Conservation (phyloP, 257 asterid species). For the Lycium barbarum region DNA sequence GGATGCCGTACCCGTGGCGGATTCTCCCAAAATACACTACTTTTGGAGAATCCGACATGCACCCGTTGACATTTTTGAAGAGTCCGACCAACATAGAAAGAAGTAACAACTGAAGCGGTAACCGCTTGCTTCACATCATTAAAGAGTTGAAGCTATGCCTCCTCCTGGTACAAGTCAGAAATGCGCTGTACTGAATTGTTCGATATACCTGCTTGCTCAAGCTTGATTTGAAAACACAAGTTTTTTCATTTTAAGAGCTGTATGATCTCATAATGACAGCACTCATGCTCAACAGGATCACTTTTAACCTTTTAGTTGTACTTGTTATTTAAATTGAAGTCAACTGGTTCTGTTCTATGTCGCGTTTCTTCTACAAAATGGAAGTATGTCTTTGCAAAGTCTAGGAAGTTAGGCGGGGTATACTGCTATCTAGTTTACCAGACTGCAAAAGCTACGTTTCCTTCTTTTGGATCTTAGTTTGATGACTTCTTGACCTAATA, state of each 20-base stretch:
- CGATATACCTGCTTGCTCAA: background rate
- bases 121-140: background rate
- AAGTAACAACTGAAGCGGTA: background rate
- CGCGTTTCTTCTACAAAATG: background rate
- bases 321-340: conserved; percentile 21
- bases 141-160: background rate
- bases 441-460: background rate
- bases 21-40: too few relatives aligned
- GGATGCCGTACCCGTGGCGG: too few relatives aligned
- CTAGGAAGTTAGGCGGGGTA: background rate
- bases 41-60: too few relatives aligned
- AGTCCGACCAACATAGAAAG: too few relatives aligned
- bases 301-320: background rate
- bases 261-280: conserved; percentile 8
- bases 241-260: background rate
- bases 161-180: background rate
- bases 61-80: too few relatives aligned
- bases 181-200: background rate
- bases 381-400: conserved; percentile 17
- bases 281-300: background rate
- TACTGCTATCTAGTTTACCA: background rate
- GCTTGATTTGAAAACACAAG: background rate
- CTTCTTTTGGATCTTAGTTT: conserved; percentile 22
- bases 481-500: background rate
- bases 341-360: conserved; percentile 1